Evolutionary conservation across 2,329 filamentous ascomycete genomes (phyloP).

Genomic region (Cryoendolithus antarcticus): DNA sequence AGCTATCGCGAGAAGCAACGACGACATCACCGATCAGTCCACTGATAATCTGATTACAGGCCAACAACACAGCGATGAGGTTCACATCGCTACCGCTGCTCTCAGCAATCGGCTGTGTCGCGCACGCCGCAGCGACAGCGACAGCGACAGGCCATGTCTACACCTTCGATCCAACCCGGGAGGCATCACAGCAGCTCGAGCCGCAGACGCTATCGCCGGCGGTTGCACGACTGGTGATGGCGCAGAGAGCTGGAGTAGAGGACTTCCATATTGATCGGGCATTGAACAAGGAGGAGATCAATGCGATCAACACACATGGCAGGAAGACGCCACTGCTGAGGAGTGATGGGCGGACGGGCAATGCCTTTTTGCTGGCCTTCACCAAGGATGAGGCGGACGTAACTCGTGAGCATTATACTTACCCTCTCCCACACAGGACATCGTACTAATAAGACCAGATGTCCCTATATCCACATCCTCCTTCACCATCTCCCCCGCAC

Average conservation of each 20-base stretch:
- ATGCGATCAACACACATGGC: conserved; percentile 36
- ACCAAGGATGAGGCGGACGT: conserved; percentile 9
- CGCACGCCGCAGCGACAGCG: conserved; percentile 13
- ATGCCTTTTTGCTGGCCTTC: conserved; percentile 13
- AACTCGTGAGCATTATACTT: too few relatives aligned
- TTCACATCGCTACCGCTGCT: conserved; percentile 27
- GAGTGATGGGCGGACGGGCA: conserved; percentile 11
- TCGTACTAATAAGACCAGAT: neutral
- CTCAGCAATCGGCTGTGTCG: conserved; percentile 27
- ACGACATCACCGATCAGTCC: neutral
- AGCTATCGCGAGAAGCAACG: neutral
- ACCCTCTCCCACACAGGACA: too few relatives aligned
- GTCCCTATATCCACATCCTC: conserved; percentile 4
- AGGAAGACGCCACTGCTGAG: conserved; percentile 29
- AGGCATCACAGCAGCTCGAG: conserved; percentile 18
- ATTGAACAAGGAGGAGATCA: conserved; percentile 28
- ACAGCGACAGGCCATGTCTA: conserved; percentile 24
- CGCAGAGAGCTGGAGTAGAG: conserved; percentile 38
- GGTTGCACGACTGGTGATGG: conserved; percentile 38
- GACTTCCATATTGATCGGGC: conserved; percentile 34
- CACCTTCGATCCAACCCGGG: conserved; percentile 22
- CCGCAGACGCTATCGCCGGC: conserved; percentile 24
- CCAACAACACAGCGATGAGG: conserved; percentile 30
- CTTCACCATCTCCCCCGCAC: conserved; percentile 17
- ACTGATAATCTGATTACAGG: neutral